Evolutionary conservation across 2,329 filamentous ascomycete genomes (phyloP).

Genomic region (Rutstroemia sp.): DNA sequence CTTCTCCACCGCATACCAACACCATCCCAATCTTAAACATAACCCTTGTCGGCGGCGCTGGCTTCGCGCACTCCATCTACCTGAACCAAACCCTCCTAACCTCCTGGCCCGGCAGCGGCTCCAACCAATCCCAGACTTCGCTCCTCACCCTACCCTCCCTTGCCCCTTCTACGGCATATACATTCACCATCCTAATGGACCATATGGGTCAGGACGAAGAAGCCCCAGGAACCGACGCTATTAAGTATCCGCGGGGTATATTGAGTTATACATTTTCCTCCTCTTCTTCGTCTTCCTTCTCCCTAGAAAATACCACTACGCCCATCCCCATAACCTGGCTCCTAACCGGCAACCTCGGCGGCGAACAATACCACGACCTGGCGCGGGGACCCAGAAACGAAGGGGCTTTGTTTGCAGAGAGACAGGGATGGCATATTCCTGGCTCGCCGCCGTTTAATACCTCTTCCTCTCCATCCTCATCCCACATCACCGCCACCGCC

Average conservation of each 20-base stretch:
- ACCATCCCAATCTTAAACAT: slow-evolving; percentile 50
- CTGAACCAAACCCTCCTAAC: slow-evolving; percentile 54
- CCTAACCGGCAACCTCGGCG: slow-evolving; percentile 60
- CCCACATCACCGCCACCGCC: too few relatives aligned
- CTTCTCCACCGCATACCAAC: slow-evolving; percentile 41
- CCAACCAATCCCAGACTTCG: slow-evolving; percentile 50
- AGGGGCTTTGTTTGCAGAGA: slow-evolving; percentile 55
- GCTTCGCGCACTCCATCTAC: slow-evolving; percentile 59
- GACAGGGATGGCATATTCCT: slow-evolving; percentile 56
- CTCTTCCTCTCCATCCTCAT: too few relatives aligned
- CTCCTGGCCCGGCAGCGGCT: slow-evolving; percentile 44
- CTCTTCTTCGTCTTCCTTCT: too few relatives aligned
- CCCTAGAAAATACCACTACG: slow-evolving; percentile 35
- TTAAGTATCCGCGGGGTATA: slow-evolving; percentile 57
- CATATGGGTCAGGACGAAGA: slow-evolving; percentile 35
- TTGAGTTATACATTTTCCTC: slow-evolving; percentile 27
- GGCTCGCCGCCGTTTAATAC: slow-evolving; percentile 35
- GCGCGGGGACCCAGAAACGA: slow-evolving; percentile 59
- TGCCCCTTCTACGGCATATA: slow-evolving; percentile 32
- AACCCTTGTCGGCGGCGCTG: slow-evolving; percentile 55
- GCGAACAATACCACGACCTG: slow-evolving; percentile 53
- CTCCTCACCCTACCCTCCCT: slow-evolving; percentile 51
- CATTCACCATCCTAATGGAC: slow-evolving; percentile 63
- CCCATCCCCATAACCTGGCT: slow-evolving; percentile 52
- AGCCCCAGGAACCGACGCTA: slow-evolving; percentile 47